phyloP scores from a whole-genome alignment of 495 filamentous ascomycete species.

The Xylaria cubensis region DNA sequence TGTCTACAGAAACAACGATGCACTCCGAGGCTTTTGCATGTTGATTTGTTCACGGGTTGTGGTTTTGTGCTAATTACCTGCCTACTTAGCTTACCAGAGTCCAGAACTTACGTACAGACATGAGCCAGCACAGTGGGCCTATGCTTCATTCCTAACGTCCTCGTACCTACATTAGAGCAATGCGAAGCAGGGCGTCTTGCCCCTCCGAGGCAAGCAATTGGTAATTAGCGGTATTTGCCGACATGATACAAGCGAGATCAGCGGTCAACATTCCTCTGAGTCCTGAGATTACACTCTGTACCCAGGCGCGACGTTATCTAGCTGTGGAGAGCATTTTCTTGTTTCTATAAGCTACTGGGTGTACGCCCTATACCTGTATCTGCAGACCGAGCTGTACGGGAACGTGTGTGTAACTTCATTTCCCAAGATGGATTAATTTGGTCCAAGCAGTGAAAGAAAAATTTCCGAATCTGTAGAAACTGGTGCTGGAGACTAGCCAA shows the following conservation, averaged over 20 bases:
- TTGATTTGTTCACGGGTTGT: not conserved
- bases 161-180: constrained; percentile 17
- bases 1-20: not conserved
- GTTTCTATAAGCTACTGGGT: not conserved
- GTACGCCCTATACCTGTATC: not conserved
- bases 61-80: not conserved
- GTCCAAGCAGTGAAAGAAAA: not conserved
- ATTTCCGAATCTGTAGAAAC: constrained; percentile 7
- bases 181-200: not conserved
- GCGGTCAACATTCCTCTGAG: constrained; percentile 1
- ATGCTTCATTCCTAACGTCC: not conserved
- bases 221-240: not conserved
- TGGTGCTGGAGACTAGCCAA: not conserved
- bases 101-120: not conserved
- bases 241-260: constrained; percentile 15
- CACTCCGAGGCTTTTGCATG: not conserved
- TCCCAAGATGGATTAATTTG: constrained; percentile 16
- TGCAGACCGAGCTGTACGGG: not conserved
- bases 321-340: not conserved
- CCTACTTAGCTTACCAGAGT: not conserved
- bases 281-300: constrained; percentile 3
- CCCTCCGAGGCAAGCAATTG: not conserved
- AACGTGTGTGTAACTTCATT: constrained; percentile 10
- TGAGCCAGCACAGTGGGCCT: not conserved
- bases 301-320: not conserved